These are phyloP conservation scores for Primulina eburnea DNA, from an alignment of 257 asterid species.

Conservation along the genomic window DNA sequence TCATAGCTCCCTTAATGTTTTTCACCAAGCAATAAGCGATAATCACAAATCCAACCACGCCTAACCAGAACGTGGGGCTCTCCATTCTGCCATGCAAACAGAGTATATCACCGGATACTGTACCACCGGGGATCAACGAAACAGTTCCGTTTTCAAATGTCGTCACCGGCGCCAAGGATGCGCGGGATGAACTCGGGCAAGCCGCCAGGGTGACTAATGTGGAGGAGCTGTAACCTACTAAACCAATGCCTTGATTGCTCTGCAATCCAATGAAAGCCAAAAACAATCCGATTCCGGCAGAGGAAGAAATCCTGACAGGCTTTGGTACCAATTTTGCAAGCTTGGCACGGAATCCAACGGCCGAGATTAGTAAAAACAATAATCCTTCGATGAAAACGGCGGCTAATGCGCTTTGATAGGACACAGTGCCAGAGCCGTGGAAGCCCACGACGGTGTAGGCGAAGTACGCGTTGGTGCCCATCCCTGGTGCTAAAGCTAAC, in stretches of 20 bases:
- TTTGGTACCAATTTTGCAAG: constrained; percentile 78
- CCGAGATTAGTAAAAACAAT: constrained; percentile 62
- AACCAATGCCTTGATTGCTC: constrained; percentile 74
- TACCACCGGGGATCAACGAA: constrained; percentile 58
- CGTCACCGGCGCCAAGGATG: constrained; percentile 59
- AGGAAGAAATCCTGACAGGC: constrained; percentile 78
- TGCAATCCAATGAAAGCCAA: constrained; percentile 86
- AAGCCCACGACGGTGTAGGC: constrained; percentile 93
- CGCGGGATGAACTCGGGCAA: constrained; percentile 61
- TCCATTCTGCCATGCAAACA: constrained; percentile 83
- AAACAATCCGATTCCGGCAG: constrained; percentile 91
- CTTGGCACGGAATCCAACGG: constrained; percentile 67
- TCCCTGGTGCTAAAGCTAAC: constrained; percentile 81
- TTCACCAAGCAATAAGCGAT: constrained; percentile 72
- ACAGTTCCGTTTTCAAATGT: constrained; percentile 55
- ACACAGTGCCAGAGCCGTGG: constrained; percentile 80
- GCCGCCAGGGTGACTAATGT: constrained; percentile 84
- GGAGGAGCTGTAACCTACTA: constrained; percentile 73
- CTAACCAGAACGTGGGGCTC: constrained; percentile 89
- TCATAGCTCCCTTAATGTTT: constrained; percentile 82
- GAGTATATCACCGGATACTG: constrained; percentile 65
- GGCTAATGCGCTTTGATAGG: constrained; percentile 76
- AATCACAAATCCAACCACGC: constrained; percentile 69
- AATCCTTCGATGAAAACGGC: constrained; percentile 85
- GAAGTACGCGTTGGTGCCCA: constrained; percentile 91